A percentile compares a stretch with the other conserved stretches of the same genome.
phyloP scores from a whole-genome alignment of 1,139 yeast species.

The Pichia sp. region DNA sequence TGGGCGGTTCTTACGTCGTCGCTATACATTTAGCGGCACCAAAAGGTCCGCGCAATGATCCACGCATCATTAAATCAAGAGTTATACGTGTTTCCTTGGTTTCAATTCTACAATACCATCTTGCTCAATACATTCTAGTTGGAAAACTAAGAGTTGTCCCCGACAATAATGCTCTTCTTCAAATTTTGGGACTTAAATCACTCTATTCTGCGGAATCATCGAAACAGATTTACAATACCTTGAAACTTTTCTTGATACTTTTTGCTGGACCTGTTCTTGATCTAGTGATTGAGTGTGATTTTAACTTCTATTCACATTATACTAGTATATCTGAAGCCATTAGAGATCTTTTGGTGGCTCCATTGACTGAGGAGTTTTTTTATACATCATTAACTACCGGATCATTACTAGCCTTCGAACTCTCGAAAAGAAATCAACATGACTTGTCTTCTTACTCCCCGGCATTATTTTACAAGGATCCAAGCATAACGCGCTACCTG shows the following conservation, averaged over 20 bases:
- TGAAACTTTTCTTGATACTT: conserved; percentile 24
- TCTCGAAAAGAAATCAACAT: not conserved
- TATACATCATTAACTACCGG: conserved; percentile 60
- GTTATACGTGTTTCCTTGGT: conserved; percentile 26
- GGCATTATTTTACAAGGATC: conserved; percentile 3
- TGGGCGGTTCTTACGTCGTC: conserved; percentile 38
- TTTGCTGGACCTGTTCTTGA: conserved; percentile 48
- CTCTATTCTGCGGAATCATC: conserved; percentile 11
- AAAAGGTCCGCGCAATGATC: conserved; percentile 34
- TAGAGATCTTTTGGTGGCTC: conserved; percentile 70
- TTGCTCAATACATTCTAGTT: conserved; percentile 26
- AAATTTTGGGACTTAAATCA: conserved; percentile 14
- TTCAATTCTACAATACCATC: conserved; percentile 21
- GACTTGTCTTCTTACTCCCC: conserved; percentile 5
- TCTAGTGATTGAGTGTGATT: conserved; percentile 23
- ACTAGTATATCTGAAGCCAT: conserved; percentile 7
- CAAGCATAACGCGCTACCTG: not conserved
- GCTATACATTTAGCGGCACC: conserved; percentile 32
- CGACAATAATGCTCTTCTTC: conserved; percentile 2
- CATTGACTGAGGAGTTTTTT: conserved; percentile 80
- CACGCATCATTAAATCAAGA: conserved; percentile 31
- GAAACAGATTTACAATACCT: conserved; percentile 17
- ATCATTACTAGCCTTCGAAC: conserved; percentile 29
- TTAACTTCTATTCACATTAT: conserved; percentile 27
- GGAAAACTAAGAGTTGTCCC: conserved; percentile 13